A percentile compares a stretch with the other conserved stretches of the same genome.
phyloP scores from a whole-genome alignment of 2,329 filamentous ascomycete genomes.

The Fusarium buharicum region DNA sequence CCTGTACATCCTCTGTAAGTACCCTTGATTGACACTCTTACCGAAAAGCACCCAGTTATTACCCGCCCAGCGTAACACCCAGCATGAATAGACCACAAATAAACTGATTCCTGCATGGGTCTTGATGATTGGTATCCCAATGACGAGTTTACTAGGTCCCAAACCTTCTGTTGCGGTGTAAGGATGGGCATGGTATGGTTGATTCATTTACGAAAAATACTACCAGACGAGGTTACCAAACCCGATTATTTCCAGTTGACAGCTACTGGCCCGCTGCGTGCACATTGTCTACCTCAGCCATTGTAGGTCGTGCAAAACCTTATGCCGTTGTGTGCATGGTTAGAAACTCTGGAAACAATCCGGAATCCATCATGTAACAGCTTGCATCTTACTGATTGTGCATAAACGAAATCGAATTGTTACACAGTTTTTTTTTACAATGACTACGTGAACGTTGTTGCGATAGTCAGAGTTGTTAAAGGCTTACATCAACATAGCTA shows the following conservation, averaged over 20 bases:
- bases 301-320: too few species aligned
- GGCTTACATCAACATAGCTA: too few species aligned
- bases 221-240: slow-evolving; percentile 16
- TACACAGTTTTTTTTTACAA: too few species aligned
- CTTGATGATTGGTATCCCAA: slow-evolving; percentile 9
- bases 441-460: too few species aligned
- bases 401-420: too few species aligned
- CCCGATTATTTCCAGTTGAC: slow-evolving; percentile 41
- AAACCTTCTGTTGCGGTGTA: slow-evolving; percentile 29
- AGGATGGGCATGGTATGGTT: slow-evolving; percentile 8
- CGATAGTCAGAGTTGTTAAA: too few species aligned
- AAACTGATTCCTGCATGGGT: slow-evolving; percentile 11
- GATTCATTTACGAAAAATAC: neutral
- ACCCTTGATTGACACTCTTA: neutral
- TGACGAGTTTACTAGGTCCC: neutral
- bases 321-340: neutral
- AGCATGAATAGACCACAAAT: slow-evolving; percentile 21
- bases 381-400: slow-evolving; percentile 5
- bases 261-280: neutral
- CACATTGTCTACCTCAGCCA: neutral
- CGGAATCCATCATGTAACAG: neutral
- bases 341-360: neutral
- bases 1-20: neutral
- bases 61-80: slow-evolving; percentile 1
- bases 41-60: slow-evolving; percentile 7